Conservation (phyloP, 257 asterid genomes). For the Primulina tabacum region DNA sequence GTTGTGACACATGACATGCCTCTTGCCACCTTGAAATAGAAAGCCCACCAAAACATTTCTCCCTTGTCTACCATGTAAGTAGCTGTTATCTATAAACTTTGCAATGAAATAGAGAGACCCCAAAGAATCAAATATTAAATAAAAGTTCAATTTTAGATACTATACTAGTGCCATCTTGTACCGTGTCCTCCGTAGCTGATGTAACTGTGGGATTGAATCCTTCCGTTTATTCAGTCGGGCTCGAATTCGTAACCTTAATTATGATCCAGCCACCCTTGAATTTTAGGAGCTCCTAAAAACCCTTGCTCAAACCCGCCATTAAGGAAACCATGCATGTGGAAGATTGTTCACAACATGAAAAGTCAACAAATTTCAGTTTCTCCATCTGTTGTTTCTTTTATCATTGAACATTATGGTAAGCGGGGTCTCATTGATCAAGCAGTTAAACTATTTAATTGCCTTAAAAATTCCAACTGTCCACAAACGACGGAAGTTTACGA, state of each 20-base stretch:
- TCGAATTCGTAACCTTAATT: conserved; percentile 71
- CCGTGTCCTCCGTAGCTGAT: conserved; percentile 80
- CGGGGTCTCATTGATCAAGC: conserved; percentile 83
- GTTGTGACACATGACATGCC: neutral
- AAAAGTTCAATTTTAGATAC: no score
- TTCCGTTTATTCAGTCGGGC: conserved; percentile 99
- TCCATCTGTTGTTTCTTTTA: conserved; percentile 68
- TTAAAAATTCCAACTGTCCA: conserved; percentile 63
- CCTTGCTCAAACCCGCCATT: conserved; percentile 68
- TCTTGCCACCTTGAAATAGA: neutral
- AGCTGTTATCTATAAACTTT: neutral
- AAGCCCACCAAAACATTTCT: neutral
- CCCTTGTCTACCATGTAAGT: neutral
- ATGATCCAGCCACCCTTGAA: conserved; percentile 88
- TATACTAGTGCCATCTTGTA: conserved; percentile 9
- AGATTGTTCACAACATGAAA: conserved; percentile 80
- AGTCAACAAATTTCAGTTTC: conserved; percentile 57
- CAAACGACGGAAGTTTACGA: conserved; percentile 83
- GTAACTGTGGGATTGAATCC: conserved; percentile 67
- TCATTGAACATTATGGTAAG: conserved; percentile 88
- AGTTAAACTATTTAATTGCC: conserved; percentile 76
- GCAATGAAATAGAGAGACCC: neutral
- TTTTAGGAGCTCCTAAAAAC: conserved; percentile 84
- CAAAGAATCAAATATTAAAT: neutral
- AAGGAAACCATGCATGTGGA: conserved; percentile 99